Conservation (phyloP, 2,329 filamentous ascomycete genomes). For the Colletotrichum tanaceti region DNA sequence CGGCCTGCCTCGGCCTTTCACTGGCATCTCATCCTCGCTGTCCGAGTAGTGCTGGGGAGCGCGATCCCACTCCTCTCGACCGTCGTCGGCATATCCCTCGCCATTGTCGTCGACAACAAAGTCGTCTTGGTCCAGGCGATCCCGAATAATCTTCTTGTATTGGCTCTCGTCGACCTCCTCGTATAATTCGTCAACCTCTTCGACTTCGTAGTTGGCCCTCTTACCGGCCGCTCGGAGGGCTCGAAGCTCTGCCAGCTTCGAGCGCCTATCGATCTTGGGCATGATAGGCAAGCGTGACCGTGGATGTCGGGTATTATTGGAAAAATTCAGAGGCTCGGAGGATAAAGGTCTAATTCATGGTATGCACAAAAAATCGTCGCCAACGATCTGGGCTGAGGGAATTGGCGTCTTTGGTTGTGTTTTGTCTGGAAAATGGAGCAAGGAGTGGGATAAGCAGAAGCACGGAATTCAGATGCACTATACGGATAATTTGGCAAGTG, state of each 20-base stretch:
- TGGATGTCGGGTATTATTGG: background rate
- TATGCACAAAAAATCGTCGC: background rate
- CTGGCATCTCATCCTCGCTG: constrained; percentile 73
- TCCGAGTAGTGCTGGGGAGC: constrained; percentile 75
- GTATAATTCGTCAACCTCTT: constrained; percentile 87
- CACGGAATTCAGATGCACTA: constrained; percentile 31
- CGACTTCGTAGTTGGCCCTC: constrained; percentile 88
- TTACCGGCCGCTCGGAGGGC: constrained; percentile 90
- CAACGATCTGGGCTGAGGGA: constrained; percentile 1
- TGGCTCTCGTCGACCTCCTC: constrained; percentile 97
- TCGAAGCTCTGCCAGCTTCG: constrained; percentile 80
- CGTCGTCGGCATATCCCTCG: constrained; percentile 95
- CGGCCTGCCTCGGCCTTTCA: constrained; percentile 61
- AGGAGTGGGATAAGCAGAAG: constrained; percentile 15
- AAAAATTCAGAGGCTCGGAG: background rate
- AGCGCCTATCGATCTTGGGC: constrained; percentile 58
- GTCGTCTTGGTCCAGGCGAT: constrained; percentile 91
- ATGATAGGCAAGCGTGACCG: constrained; percentile 47
- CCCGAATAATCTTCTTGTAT: constrained; percentile 95
- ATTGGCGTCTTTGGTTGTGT: constrained; percentile 20
- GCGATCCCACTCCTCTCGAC: constrained; percentile 92
- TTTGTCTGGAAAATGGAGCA: constrained; percentile 2
- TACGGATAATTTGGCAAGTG: constrained; percentile 23
- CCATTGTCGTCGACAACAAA: constrained; percentile 99
- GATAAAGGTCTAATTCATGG: constrained; percentile 13